A percentile compares a stretch with the other conserved stretches of the same genome.
Evolutionary conservation across 2,329 filamentous ascomycete species (phyloP).

Genomic region (Cercospora zeina): DNA sequence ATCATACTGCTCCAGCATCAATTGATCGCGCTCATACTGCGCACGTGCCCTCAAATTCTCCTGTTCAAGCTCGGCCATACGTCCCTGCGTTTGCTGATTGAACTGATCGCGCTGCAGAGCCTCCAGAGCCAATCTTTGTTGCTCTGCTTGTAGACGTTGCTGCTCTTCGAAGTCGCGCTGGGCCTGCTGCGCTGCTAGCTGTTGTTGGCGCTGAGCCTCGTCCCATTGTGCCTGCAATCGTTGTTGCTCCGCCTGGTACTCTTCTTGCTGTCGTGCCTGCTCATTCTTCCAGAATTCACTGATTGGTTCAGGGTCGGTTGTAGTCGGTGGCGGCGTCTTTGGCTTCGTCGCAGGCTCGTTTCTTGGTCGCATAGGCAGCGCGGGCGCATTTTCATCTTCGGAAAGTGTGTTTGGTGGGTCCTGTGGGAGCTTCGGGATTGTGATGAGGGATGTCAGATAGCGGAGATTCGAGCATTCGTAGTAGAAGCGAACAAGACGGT

Average conservation of each 20-base stretch:
- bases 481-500: conserved; percentile 95
- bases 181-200: conserved; percentile 78
- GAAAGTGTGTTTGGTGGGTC: conserved; percentile 86
- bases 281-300: conserved; percentile 98
- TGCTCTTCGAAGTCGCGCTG: conserved; percentile 97
- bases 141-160: conserved; percentile 80
- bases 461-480: conserved; percentile 98
- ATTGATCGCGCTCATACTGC: conserved; percentile 94
- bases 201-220: conserved; percentile 75
- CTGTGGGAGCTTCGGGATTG: conserved; percentile 90
- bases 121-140: conserved; percentile 87
- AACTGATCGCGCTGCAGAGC: conserved; percentile 85
- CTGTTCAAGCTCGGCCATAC: conserved; percentile 90
- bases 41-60: conserved; percentile 92
- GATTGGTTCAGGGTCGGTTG: conserved; percentile 88
- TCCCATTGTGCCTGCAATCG: conserved; percentile 85
- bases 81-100: conserved; percentile 89
- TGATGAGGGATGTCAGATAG: conserved; percentile 94
- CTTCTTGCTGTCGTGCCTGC: conserved; percentile 83
- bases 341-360: conserved; percentile 68
- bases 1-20: conserved; percentile 96
- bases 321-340: conserved; percentile 66
- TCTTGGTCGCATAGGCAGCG: conserved; percentile 72
- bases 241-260: conserved; percentile 92
- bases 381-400: conserved; percentile 75